Base-by-base conservation (phyloP, 176 grass and related monocot genomes). In the Urochloa ruziziensis region DNA sequence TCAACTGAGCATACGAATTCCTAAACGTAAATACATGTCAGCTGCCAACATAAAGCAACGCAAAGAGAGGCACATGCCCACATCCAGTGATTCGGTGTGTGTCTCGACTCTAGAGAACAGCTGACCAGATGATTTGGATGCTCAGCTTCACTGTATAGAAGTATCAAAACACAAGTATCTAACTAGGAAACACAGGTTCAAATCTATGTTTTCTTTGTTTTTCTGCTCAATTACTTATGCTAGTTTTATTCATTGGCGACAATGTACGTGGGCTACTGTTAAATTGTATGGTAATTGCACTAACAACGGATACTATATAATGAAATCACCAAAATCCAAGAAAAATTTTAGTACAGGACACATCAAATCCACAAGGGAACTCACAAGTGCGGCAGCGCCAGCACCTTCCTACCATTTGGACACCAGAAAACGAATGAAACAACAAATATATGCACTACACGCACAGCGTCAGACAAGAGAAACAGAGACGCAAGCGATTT, bases 341-440 rank as follows among this genome's bases (percentile, higher is more conserved):
- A n/a, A 58, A 42, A 24, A 37, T n/a, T 65, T 3, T 18, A 39
- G 19, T 39, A 68, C 47, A 80, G 64, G 10, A 29, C 58, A 3
- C 7, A 12, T 33, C 15, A 40, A 43, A 36, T 58, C 1, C 12
- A 68, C 13, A 44, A 51, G 5, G 7, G 49, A 56, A 79, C 37
- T 37, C 74, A 66, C n/a, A 80, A n/a, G n/a, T n/a, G n/a, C n/a
- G n/a, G n/a, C n/a, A n/a, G 12, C 7, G 65, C 60, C 40, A 76
- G 53, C 47, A 85, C 14, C 39, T 69, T 33, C 18, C 68, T 37
- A 49, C 33, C 34, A 74, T 73, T 77, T 60, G 36, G 77, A 69
- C 62, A 67, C 24, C 24, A 52, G 58, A 9, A 61, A 17, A 24
- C 6, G 27, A 17, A 70, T 46, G 8, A 79, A 14, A 15, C 56